phyloP scores from a whole-genome alignment of 345 rosid genomes.

The Orychophragmus violaceus region DNA sequence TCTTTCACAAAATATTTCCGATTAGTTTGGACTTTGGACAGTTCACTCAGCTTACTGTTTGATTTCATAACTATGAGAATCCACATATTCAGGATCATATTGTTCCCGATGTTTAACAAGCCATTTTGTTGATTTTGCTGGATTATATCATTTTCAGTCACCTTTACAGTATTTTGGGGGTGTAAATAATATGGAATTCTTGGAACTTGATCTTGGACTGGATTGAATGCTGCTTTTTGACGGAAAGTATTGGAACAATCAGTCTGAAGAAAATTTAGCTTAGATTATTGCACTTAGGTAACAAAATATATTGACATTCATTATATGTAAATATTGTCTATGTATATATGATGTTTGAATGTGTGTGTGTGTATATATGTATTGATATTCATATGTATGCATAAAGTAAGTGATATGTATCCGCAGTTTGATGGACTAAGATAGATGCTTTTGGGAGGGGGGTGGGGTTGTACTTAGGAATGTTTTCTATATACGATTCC shows the following conservation, averaged over 20 bases:
- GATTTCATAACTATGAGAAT: not conserved
- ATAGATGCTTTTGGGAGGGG: not conserved
- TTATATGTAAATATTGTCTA: not conserved
- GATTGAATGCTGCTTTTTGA: conserved; percentile 15
- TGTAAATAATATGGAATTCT: not conserved
- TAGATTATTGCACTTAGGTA: not conserved
- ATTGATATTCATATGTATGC: not conserved
- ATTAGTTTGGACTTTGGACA: not conserved
- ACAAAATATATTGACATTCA: not conserved
- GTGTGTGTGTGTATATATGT: not conserved
- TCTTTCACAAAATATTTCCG: not conserved
- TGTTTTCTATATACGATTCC: conserved; percentile 8
- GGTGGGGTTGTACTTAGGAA: conserved; percentile 15
- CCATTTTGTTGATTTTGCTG: not conserved
- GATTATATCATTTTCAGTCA: not conserved
- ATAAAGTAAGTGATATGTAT: not conserved
- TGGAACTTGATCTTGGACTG: conserved; percentile 8
- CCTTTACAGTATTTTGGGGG: not conserved
- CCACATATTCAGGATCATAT: not conserved
- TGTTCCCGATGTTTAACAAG: not conserved
- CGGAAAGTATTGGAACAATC: not conserved
- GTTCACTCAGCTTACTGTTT: not conserved
- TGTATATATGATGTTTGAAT: not conserved
- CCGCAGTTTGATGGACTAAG: conserved; percentile 3
- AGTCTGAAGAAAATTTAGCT: not conserved